Base-by-base conservation (phyloP, 371 early-diverging fungal genomes). In the Zychaea mexicana region DNA sequence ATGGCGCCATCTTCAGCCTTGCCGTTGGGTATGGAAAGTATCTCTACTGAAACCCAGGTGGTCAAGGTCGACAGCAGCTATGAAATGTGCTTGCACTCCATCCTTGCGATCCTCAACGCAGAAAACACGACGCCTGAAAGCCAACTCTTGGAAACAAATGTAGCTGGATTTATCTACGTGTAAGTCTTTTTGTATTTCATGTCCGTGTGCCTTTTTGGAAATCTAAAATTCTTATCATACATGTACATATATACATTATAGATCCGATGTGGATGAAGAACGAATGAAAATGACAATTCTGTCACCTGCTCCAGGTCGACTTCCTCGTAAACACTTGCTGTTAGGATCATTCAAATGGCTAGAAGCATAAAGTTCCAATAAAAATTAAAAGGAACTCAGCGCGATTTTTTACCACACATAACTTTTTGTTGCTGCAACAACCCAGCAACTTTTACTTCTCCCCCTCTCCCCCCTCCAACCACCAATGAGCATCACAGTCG, bases 1-100 rank as follows among this genome's bases (percentile, higher is more conserved):
- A 67, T 92, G 57, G 96, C 96, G 1, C 97, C 97, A 0, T 89
- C 96, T 0, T 95, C 96, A 15, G 95, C 97, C 3, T 70, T 98
- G 47, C 97, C 98, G 0, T 71, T 97, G 28, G 98, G 98, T 5
- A 89, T 88, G 79, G 93, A 90, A 21, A 85, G 92, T 28, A 89
- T 87, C 54, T 72, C 87, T 3, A 86, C 88, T 19, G 94, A 94
- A 68, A 92, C 93, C 3, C 86, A 89, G 52, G 74, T 95, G 4
- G 85, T 93, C 12, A 86, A 86, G 57, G 90, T 98, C 0, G 94
- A 93, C n/a, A 49, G 42, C n/a, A 87, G 89, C 1, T 87, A 88
- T 38, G 93, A 93, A 45, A 87, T 90, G 60, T 78, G 97, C 57
- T 65, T 91, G n/a, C 95, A 97, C 60, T 92, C 94, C 0, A 83